These are phyloP conservation scores for Sphaerulina musiva DNA, from an alignment of 2,329 filamentous ascomycete species.

Conservation along the genomic window DNA sequence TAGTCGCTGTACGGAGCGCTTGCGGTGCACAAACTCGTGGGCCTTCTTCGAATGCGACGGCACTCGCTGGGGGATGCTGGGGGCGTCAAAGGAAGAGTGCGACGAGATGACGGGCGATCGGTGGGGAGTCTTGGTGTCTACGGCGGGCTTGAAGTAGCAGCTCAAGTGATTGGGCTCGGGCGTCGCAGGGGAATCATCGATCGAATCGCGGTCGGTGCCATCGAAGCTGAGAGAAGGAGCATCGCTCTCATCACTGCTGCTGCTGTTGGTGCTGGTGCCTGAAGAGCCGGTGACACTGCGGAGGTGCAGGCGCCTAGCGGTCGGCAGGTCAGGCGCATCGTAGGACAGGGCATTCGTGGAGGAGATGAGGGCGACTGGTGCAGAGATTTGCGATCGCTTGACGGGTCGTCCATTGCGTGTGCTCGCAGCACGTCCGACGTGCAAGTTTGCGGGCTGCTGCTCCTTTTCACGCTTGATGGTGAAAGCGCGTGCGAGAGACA, in stretches of 20 bases:
- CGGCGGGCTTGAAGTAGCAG: conserved; percentile 52
- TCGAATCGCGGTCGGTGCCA: conserved; percentile 59
- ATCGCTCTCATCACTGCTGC: conserved; percentile 63
- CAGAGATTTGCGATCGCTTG: conserved; percentile 71
- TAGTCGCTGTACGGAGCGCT: conserved; percentile 52
- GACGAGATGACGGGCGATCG: conserved; percentile 55
- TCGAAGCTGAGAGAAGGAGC: conserved; percentile 48
- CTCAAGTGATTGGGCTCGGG: conserved; percentile 49
- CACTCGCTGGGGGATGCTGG: conserved; percentile 68
- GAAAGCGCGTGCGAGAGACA: conserved; percentile 64
- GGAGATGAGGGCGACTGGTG: conserved; percentile 77
- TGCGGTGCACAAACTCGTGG: conserved; percentile 66
- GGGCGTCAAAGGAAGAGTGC: conserved; percentile 47
- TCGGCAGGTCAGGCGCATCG: conserved; percentile 74
- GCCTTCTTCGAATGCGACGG: conserved; percentile 85
- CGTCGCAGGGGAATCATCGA: conserved; percentile 40
- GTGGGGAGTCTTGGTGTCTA: conserved; percentile 26
- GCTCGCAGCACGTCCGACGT: conserved; percentile 38
- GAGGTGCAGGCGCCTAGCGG: conserved; percentile 25
- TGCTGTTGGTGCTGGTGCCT: conserved; percentile 38
- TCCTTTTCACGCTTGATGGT: conserved; percentile 63
- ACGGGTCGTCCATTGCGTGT: conserved; percentile 44
- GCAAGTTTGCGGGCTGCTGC: conserved; percentile 26
- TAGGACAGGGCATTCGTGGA: conserved; percentile 96
- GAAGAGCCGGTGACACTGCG: conserved; percentile 26